phyloP scores from a whole-genome alignment of 371 early-diverging fungal species.

The Furculomyces boomerangus region DNA sequence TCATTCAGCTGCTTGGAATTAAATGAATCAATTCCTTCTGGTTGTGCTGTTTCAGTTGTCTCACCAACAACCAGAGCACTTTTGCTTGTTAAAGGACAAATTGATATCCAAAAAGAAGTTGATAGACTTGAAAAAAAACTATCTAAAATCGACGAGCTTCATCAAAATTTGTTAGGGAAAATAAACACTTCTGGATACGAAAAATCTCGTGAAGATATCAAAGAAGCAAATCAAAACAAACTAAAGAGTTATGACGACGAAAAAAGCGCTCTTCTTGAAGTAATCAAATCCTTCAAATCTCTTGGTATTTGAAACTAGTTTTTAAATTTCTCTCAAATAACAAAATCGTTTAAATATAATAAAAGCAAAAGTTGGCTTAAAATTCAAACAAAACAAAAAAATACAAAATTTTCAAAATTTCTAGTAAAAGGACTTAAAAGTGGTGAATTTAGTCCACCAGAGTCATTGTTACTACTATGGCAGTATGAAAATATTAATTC shows the following conservation, averaged over 20 bases:
- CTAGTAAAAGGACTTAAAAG: too few species aligned
- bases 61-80: conserved; percentile 35
- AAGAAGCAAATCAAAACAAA: background rate
- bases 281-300: conserved; percentile 1
- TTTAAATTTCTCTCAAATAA: too few species aligned
- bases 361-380: too few species aligned
- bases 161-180: conserved; percentile 32
- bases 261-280: background rate
- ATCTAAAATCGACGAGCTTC: conserved; percentile 31
- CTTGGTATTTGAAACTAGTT: background rate
- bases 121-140: conserved; percentile 46
- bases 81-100: conserved; percentile 48
- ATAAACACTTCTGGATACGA: conserved; percentile 7
- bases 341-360: too few species aligned
- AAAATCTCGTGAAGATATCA: background rate
- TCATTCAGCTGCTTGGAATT: conserved; percentile 29
- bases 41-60: conserved; percentile 46
- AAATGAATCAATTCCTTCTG: conserved; percentile 37
- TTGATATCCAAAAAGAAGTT: conserved; percentile 65
- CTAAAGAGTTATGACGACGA: background rate
- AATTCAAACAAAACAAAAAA: too few species aligned
- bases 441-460: too few species aligned
- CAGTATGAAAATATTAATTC: too few species aligned
- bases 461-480: too few species aligned
- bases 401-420: too few species aligned